Conservation (phyloP, 2,329 filamentous ascomycete genomes). For the Aureobasidium namibiae region DNA sequence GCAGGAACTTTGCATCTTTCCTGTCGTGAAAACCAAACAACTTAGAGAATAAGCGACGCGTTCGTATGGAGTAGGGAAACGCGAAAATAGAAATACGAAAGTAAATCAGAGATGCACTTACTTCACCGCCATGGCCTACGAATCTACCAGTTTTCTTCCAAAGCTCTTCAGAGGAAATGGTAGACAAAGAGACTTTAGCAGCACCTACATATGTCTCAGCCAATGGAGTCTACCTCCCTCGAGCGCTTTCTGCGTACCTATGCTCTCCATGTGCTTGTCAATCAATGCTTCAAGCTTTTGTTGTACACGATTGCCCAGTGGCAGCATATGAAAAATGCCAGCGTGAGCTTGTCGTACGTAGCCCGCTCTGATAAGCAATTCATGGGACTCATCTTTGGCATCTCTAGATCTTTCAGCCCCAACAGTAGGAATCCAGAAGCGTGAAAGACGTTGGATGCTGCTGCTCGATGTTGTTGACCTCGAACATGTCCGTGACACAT, state of each 20-base stretch:
- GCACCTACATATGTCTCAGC: constrained; percentile 46
- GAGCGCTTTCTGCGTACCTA: constrained; percentile 44
- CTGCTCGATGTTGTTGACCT: neutral
- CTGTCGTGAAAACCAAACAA: constrained; percentile 76
- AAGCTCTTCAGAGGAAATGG: constrained; percentile 73
- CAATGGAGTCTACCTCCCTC: neutral
- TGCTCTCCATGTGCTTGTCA: constrained; percentile 75
- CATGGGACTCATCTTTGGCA: constrained; percentile 38
- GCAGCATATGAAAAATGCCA: constrained; percentile 86
- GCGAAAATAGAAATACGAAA: neutral
- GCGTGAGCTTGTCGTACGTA: constrained; percentile 59
- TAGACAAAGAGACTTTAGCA: constrained; percentile 73
- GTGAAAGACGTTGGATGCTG: constrained; percentile 23
- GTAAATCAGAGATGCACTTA: constrained; percentile 28
- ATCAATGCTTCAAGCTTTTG: constrained; percentile 79
- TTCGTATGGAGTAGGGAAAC: neutral
- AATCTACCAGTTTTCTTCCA: constrained; percentile 81
- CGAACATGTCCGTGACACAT: neutral
- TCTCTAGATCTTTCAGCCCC: constrained; percentile 51
- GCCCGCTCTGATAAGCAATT: constrained; percentile 37
- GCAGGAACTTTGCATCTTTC: constrained; percentile 62
- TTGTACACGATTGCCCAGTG: constrained; percentile 77
- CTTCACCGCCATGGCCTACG: constrained; percentile 64
- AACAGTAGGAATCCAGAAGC: constrained; percentile 71
- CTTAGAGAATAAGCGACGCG: constrained; percentile 36